A percentile compares a stretch with the other conserved stretches of the same genome.
phyloP scores from a whole-genome alignment of 768 basidiomycete genomes.

The Suillus alpinus region DNA sequence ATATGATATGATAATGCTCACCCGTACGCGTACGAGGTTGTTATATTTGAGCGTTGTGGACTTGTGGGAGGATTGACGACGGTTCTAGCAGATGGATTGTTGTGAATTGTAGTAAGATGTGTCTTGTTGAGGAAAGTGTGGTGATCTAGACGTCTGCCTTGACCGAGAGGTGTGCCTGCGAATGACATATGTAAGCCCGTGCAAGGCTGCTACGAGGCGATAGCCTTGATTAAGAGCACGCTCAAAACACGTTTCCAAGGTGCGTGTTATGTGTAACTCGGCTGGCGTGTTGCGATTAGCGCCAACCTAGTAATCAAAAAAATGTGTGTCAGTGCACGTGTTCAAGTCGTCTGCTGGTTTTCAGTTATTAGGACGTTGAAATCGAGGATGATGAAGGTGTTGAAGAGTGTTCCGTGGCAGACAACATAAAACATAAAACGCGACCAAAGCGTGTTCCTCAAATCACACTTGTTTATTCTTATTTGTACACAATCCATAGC shows the following conservation, averaged over 20 bases:
- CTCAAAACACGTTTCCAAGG: conserved; percentile 13
- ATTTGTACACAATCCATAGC: conserved; percentile 14
- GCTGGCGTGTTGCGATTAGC: neutral
- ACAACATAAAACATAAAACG: conserved; percentile 11
- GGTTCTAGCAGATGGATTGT: conserved; percentile 22
- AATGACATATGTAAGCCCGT: conserved; percentile 64
- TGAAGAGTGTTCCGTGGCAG: conserved; percentile 9
- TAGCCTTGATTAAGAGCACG: conserved; percentile 8
- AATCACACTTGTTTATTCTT: conserved; percentile 23
- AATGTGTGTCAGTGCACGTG: neutral
- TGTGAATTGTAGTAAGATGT: conserved; percentile 31
- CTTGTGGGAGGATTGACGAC: conserved; percentile 28
- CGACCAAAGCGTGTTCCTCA: conserved; percentile 7
- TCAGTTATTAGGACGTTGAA: neutral
- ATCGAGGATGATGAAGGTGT: neutral
- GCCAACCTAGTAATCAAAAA: neutral
- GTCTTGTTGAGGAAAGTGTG: conserved; percentile 69
- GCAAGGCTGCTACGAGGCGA: conserved; percentile 19
- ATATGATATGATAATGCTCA: conserved; percentile 30
- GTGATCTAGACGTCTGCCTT: conserved; percentile 85
- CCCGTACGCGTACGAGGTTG: conserved; percentile 73
- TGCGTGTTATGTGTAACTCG: conserved; percentile 2
- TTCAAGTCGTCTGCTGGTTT: neutral
- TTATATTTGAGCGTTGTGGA: conserved; percentile 38
- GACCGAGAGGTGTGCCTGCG: conserved; percentile 77